Evolutionary conservation across 495 filamentous ascomycete species (phyloP), one percentile per base, ranked within the genome.

Genomic region (Tetracladium setigerum): DNA sequence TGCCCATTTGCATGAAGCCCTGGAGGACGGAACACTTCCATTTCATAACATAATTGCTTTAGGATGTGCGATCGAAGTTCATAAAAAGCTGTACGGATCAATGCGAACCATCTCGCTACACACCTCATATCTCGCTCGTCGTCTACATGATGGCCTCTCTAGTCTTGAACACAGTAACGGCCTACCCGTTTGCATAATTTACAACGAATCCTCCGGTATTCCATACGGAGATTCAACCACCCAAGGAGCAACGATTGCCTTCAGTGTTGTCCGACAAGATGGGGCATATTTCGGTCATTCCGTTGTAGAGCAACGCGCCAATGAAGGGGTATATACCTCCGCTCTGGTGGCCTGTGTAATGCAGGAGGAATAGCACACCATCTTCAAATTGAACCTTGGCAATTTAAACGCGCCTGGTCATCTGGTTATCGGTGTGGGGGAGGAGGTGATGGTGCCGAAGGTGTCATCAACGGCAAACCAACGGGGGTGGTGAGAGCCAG

Each of bases 11-110:
- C 83, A 87, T 50, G 79, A 86, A 37, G 69, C 68, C 15, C 70
- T 90, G 1, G 86, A 90, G 53, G 86, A 91, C 61, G 86, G 86
- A 3, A 90, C 86, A 6, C 60, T 86, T 5, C 82, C 84, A n/a
- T 86, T 87, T 53, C 86, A 87, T 62, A 83, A 66, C 53, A 88
- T 90, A 51, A 59, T 87, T 19, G 84, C 83, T 1, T 72, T 91
- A 9, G 80, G 77, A 1, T 72, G 73, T 55, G 86, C 84, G 4
- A 76, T 91, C 22, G 70, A 76, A n/a, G 69, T 78, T 2, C 85
- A 89, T 56, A 53, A 63, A 27, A 67, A 64, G 31, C 59, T 91
- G 5, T 90, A 76, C 58, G 70, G 72, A 2, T 76, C 72, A 9
- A 82, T 86, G 70, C 66, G 69, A 31, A 67, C 63, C 33, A 73